Evolutionary conservation across 2,329 filamentous ascomycete species (phyloP), one percentile per base, ranked within the genome.

Genomic region (Taxawa tesnikishii): DNA sequence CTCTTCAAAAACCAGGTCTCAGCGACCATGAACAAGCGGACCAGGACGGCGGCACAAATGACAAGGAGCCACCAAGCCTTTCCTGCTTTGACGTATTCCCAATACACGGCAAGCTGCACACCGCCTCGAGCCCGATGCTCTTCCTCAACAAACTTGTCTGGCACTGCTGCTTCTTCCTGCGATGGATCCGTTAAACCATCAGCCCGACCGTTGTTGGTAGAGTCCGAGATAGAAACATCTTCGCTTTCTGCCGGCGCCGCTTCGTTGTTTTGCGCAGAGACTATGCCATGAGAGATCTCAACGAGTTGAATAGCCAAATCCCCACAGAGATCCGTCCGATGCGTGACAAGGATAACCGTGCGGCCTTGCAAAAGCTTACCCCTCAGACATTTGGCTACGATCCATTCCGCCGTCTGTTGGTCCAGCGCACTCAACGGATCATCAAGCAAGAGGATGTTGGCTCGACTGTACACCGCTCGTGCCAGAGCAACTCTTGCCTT

Each of bases 11-110:
- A 87, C 70, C 83, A 88, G 2, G 73, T 76, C 46, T 83, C 72
- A 1, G 67, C 67, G 24, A 92, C 63, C 23, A 76, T 70, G 12
- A 72, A 58, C 9, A 75, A 47, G 5, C 85, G 75, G 44, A 75
- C 83, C 0, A 75, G 25, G 5, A 69, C 54, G 37, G 87, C 73
- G 9, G 76, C 60, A 1, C 72, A 19, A 3, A 88, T 60, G 3
- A 87, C 64, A 2, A 73, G 45, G 3, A 59, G 51, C 85, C 85
- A 94, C 63, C 77, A 83, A 27, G 87, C 62, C 9, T 74, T 79
- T 2, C 85, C 85, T 4, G 84, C 83, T 53, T 75, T 80, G 57
- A 93, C 75, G 43, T 93, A 94, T 40, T 76, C 74, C 75, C 81
- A 84, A 49, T 93, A 94, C 0, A 93, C 77, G 5, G 67, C 67